Percentiles rank a stretch among this genome's conserved stretches.
phyloP scores from a whole-genome alignment of 2,329 filamentous ascomycete species.

The Diaporthe vexans region DNA sequence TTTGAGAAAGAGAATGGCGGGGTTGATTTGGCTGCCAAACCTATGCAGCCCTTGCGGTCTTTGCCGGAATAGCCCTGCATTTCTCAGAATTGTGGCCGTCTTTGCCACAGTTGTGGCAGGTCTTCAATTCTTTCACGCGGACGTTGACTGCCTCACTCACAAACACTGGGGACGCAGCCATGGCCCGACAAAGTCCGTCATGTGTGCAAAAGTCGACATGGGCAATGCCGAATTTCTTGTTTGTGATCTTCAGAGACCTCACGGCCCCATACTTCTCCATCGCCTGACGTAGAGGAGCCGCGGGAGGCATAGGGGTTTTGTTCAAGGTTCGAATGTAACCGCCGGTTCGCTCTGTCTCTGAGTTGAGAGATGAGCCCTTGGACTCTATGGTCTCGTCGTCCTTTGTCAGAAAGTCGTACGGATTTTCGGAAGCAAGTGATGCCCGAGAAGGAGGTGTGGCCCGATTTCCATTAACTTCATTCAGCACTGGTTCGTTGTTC shows the following conservation, averaged over 20 bases:
- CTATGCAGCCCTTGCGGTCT: background rate
- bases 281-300: background rate
- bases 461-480: background rate
- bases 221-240: background rate
- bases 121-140: background rate
- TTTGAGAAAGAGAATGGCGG: background rate
- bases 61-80: background rate
- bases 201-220: background rate
- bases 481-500: background rate
- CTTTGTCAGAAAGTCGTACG: background rate
- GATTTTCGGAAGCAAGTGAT: constrained; percentile 1
- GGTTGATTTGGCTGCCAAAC: background rate
- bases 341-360: background rate
- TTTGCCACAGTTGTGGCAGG: constrained; percentile 19
- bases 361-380: background rate
- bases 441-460: background rate
- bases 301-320: background rate
- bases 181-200: background rate
- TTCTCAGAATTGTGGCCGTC: background rate
- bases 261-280: constrained; percentile 33
- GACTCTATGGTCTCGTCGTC: background rate
- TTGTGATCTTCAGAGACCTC: background rate
- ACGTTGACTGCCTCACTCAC: background rate
- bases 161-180: background rate
- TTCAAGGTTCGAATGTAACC: constrained; percentile 6